Evolutionary conservation across 1,284 basidiomycete species (phyloP), one percentile per base, ranked within the genome.

Genomic region (Hemileia vastatrix): DNA sequence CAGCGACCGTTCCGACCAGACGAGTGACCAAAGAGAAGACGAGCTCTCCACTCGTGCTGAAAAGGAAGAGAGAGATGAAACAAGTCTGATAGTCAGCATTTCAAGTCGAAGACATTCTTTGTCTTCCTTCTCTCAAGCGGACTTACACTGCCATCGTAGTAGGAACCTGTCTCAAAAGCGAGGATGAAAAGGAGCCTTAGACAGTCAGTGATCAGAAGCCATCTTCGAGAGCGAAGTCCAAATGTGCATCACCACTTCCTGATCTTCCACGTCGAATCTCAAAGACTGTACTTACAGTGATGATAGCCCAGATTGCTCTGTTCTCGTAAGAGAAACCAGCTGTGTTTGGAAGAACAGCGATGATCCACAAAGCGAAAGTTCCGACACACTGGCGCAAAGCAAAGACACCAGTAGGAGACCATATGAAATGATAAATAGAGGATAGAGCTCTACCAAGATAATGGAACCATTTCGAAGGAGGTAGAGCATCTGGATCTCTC

Each of bases 1-100:
- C 82, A 5, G 77, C 45, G 11, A 77, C 59, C 0, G 81, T 82
- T 1, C 83, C 83, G 1, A 72, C 66, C 19, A 84, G 68, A 52
- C 84, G 80, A 1, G 78, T 70, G 18, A 81, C 64, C 63, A 83
- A 80, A 57, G 79, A 79, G 67, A 76, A 64, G 52, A 66, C 9
- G 64, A 18, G 51, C n/a, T n/a, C n/a, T n/a, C n/a, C n/a, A n/a
- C n/a, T n/a, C n/a, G n/a, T 27, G 27, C 27, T 27, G 27, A 27
- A 27, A 27, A 27, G 27, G 27, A 27, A 27, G 27, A 27, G 27
- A 27, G 27, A 27, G 27, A 27, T 27, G 27, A 27, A 27, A 27
- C 27, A 27, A 27, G 27, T 27, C 27, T 27, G 27, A 27, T 27
- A 27, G 27, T 27, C 27, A 27, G 27, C 27, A 27, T 27, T 27